Percentiles rank a stretch among this genome's conserved stretches.
Conservation (phyloP, 2,329 filamentous ascomycete species). For the Ophiostoma ulmi region DNA sequence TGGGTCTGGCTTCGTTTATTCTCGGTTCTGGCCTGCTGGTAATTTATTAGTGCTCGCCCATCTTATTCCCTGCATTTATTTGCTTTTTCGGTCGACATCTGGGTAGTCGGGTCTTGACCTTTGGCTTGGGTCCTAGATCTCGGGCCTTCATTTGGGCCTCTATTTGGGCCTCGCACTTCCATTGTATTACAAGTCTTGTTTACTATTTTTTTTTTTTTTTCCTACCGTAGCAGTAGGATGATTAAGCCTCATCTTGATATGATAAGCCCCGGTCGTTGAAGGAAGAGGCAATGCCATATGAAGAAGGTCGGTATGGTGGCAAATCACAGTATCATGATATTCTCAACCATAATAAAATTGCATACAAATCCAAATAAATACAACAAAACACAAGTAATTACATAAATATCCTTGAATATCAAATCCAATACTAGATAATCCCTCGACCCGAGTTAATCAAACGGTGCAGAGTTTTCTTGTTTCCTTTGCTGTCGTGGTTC, state of each 20-base stretch:
- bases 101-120: too few species aligned
- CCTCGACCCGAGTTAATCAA: neutral
- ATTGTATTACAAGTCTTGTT: neutral
- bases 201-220: too few species aligned
- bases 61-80: neutral
- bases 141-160: neutral
- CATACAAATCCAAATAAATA: too few species aligned
- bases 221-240: neutral
- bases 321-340: neutral
- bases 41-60: neutral
- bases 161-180: too few species aligned
- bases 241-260: neutral
- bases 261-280: neutral
- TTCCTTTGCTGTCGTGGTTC: neutral
- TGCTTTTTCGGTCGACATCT: neutral
- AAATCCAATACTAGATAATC: neutral
- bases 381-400: neutral
- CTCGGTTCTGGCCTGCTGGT: neutral
- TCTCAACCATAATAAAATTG: neutral
- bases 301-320: neutral
- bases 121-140: neutral
- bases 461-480: neutral
- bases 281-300: neutral
- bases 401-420: neutral
- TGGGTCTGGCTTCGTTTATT: constrained; percentile 4